Percentiles rank a stretch among this genome's conserved stretches.
These are phyloP conservation scores for Pichia sp. DNA, from an alignment of 1,139 yeast species.

Conservation along the genomic window DNA sequence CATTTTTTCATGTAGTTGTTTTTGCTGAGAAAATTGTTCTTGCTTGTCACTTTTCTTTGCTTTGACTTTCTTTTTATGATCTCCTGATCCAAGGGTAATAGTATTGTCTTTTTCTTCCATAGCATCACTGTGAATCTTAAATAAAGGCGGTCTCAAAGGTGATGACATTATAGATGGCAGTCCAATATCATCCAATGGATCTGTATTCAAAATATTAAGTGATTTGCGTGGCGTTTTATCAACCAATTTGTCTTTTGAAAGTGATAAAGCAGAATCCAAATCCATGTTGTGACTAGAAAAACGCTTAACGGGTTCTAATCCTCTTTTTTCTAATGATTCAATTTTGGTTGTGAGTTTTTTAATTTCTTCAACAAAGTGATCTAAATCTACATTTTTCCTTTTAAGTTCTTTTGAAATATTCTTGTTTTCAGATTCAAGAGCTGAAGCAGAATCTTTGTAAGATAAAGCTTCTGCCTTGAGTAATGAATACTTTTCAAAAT, in stretches of 20 bases:
- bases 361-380: background rate
- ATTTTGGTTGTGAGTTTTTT: background rate
- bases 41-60: background rate
- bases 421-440: slow-evolving; percentile 4
- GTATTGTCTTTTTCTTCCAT: slow-evolving; percentile 7
- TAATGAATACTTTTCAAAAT: slow-evolving; percentile 4
- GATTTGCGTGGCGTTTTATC: slow-evolving; percentile 10
- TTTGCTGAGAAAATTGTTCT: slow-evolving; percentile 3
- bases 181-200: slow-evolving; percentile 12
- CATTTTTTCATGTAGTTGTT: slow-evolving; percentile 7
- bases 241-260: background rate
- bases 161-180: slow-evolving; percentile 14
- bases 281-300: background rate
- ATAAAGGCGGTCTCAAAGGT: slow-evolving; percentile 11
- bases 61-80: slow-evolving; percentile 1
- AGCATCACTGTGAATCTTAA: slow-evolving; percentile 14
- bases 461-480: slow-evolving; percentile 6
- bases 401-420: background rate
- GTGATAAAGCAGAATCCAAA: background rate
- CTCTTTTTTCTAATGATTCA: background rate
- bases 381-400: background rate
- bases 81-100: slow-evolving; percentile 2
- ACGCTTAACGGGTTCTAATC: background rate
- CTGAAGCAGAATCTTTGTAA: background rate
- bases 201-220: slow-evolving; percentile 10